Percentiles rank a stretch among this genome's conserved stretches.
These are phyloP conservation scores for Zygoascus flipseniorum DNA, from an alignment of 805 yeast species.

Conservation along the genomic window DNA sequence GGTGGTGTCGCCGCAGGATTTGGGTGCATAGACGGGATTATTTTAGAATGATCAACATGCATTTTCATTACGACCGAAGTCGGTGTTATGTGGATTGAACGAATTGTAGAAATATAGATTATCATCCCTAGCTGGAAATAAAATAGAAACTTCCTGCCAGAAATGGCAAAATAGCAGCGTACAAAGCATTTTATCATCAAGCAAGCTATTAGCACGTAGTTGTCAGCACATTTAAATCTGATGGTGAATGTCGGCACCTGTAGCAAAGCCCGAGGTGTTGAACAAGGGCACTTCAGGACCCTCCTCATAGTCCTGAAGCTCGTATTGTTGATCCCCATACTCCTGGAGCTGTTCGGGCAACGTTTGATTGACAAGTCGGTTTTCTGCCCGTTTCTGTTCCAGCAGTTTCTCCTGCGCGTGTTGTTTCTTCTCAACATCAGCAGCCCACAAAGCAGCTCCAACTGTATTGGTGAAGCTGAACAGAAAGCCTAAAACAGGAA, in stretches of 20 bases:
- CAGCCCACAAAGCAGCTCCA: conserved; percentile 34
- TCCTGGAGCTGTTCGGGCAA: neutral
- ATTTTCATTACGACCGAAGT: neutral
- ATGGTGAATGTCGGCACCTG: neutral
- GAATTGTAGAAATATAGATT: no score
- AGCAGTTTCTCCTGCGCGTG: neutral
- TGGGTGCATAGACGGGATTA: conserved; percentile 88
- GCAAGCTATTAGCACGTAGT: no score
- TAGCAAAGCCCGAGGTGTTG: neutral
- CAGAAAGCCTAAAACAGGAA: conserved; percentile 29
- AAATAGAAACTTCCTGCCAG: no score
- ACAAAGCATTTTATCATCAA: no score
- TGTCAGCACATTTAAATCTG: neutral
- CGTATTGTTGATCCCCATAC: neutral
- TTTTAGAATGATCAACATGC: conserved; percentile 29
- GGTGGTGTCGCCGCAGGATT: conserved; percentile 99
- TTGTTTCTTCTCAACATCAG: conserved; percentile 19
- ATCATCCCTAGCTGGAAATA: no score
- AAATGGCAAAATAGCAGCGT: no score
- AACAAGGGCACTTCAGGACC: neutral
- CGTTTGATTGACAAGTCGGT: neutral
- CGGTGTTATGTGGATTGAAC: no score
- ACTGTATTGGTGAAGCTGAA: conserved; percentile 30
- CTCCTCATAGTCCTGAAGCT: neutral
- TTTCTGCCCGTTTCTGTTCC: neutral